These are phyloP conservation scores for Cudoniella acicularis DNA, from an alignment of 495 filamentous ascomycete genomes.

Conservation along the genomic window DNA sequence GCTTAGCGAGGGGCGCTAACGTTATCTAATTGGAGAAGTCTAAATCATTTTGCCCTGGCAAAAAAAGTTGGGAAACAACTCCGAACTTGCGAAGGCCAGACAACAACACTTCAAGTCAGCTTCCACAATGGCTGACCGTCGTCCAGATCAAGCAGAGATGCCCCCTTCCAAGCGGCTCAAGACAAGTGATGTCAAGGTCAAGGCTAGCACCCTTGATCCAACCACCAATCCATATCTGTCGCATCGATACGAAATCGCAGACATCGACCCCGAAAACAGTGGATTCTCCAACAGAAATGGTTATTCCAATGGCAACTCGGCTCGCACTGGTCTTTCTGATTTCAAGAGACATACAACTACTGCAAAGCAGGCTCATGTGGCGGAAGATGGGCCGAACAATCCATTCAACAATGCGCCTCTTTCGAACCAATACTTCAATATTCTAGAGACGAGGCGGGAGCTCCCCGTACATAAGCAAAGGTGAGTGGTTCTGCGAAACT, in stretches of 20 bases:
- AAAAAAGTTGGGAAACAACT: slow-evolving; percentile 11
- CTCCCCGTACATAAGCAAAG: slow-evolving; percentile 89
- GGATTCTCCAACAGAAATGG: slow-evolving; percentile 33
- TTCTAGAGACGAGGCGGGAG: slow-evolving; percentile 76
- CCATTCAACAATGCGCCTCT: slow-evolving; percentile 75
- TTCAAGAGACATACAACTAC: slow-evolving; percentile 82
- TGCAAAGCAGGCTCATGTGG: slow-evolving; percentile 62
- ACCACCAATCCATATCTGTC: slow-evolving; percentile 79
- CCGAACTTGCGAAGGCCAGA: neutral
- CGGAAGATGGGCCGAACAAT: slow-evolving; percentile 80
- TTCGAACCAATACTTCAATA: slow-evolving; percentile 81
- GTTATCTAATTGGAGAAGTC: neutral
- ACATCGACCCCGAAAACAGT: slow-evolving; percentile 18
- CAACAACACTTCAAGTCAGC: slow-evolving; percentile 16
- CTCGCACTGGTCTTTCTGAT: slow-evolving; percentile 50
- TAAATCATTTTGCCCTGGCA: slow-evolving; percentile 11
- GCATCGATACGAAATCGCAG: slow-evolving; percentile 66
- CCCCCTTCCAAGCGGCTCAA: slow-evolving; percentile 42
- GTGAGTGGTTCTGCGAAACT: slow-evolving; percentile 39
- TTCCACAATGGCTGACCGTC: slow-evolving; percentile 36
- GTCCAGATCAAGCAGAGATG: slow-evolving; percentile 32
- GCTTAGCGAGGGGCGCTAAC: neutral
- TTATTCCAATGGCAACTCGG: slow-evolving; percentile 34
- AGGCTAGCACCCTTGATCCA: slow-evolving; percentile 30
- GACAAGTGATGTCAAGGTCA: slow-evolving; percentile 22